phyloP scores from a whole-genome alignment of 192 early-diverging fungal species.

The Coemansia sp. region DNA sequence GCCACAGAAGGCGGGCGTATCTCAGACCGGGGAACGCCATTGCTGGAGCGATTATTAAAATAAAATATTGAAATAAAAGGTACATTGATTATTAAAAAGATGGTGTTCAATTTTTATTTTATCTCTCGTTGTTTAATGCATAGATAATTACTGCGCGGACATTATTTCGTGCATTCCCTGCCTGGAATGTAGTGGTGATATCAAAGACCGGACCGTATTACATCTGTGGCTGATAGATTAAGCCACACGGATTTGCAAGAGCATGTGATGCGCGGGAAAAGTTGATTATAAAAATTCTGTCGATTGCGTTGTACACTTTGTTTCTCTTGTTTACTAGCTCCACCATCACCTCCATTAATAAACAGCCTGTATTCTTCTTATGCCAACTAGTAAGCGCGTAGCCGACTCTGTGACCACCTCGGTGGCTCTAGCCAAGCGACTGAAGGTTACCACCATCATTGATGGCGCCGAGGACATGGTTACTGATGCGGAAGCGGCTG shows the following conservation, averaged over 20 bases:
- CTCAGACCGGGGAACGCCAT: neutral
- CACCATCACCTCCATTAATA: neutral
- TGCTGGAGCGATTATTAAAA: neutral
- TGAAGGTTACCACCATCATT: neutral
- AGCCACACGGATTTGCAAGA: neutral
- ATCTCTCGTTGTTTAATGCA: neutral
- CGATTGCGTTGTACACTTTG: neutral
- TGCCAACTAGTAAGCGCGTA: neutral
- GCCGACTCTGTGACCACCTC: neutral
- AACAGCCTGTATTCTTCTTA: neutral
- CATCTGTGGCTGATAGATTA: neutral
- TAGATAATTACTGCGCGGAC: neutral
- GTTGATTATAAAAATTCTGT: too few relatives aligned
- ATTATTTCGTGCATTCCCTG: neutral
- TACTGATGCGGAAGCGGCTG: neutral
- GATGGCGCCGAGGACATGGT: neutral
- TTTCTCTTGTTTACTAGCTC: neutral
- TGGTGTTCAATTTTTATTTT: neutral
- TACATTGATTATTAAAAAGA: neutral
- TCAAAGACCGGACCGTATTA: neutral
- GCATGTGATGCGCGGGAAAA: neutral
- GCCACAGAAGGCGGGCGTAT: conserved; percentile 5
- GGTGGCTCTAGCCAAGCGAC: neutral
- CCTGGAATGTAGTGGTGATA: neutral
- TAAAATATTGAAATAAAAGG: neutral